Base-by-base conservation (phyloP, 495 filamentous ascomycete genomes). In the Penicillium manginii region DNA sequence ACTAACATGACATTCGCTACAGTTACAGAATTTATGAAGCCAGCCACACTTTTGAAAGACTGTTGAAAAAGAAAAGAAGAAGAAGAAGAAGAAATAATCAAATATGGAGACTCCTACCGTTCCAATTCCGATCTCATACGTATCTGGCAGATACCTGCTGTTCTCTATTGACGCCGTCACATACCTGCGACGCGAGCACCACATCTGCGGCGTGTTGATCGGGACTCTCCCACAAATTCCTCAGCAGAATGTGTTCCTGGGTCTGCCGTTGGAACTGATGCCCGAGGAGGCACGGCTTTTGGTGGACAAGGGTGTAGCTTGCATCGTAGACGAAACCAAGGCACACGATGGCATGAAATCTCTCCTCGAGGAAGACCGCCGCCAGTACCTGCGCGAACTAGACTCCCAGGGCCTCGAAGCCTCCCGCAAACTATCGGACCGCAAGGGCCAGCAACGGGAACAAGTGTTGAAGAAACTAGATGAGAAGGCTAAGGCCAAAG, bases 161-260 rank as follows among this genome's bases (percentile, higher is more conserved):
- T 97, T 96, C 78, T 91, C 93, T 69, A 84, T 90, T 67, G 84
- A 93, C 57, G 85, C 85, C 47, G 87, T 96, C 47, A 89, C 89
- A 66, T 86, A 91, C 76, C 78, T 96, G 57, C 88, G 94, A 59
- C 85, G 87, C 32, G 79, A 85, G 63, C 82, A 97, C 75, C 86
- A 92, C 71, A 96, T 97, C 65, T 91, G 90, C 65, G 92, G 92
- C 50, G 90, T 94, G 21, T 77, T 97, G 48, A 88, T 88, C 47
- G 94, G 94, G 42, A 90, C 88, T 3, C 85, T 97, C 40, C 92
- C 96, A 2, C 94, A 97, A 74, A 84, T 88, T 42, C 92, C 93
- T 6, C 91, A 93, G 63, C 94, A 98, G 72, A 98, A 97, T 78
- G 82, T 97, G 50, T 97, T 98, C 70, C 82, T 92, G 56, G 91